Conservation (phyloP, 176 grass and related monocot genomes). For the Musa itinerans region DNA sequence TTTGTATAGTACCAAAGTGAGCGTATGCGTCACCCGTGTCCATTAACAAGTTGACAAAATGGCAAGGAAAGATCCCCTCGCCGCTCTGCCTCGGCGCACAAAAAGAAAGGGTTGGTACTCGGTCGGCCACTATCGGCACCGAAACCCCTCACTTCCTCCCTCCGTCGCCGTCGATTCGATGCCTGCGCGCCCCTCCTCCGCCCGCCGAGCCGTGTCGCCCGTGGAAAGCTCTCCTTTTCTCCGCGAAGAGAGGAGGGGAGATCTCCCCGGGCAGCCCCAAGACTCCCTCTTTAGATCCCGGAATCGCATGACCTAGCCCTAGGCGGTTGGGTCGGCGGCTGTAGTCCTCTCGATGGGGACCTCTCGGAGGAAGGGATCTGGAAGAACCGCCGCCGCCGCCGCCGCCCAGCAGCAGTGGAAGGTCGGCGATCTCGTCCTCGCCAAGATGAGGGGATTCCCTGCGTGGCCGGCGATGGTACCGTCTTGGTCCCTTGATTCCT, state of each 20-base stretch:
- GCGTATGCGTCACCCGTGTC: too few species aligned
- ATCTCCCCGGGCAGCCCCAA: not conserved
- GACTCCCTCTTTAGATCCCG: conserved; percentile 3
- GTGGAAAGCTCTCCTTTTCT: not conserved
- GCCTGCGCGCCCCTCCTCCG: not conserved
- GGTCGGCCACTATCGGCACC: not conserved
- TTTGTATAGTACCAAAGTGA: too few species aligned
- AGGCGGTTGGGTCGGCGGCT: not conserved
- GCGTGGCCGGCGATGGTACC: conserved; percentile 92
- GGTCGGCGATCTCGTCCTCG: conserved; percentile 97
- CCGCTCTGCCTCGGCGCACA: not conserved
- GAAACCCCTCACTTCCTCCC: not conserved
- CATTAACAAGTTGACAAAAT: not conserved
- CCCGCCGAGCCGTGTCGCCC: not conserved
- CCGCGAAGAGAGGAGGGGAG: conserved; percentile 1
- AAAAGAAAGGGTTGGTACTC: not conserved
- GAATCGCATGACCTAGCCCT: not conserved
- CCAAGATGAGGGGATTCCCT: conserved; percentile 96
- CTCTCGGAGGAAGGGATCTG: conserved; percentile 52
- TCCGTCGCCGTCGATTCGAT: conserved; percentile 2
- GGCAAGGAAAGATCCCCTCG: not conserved
- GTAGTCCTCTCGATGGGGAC: conserved; percentile 50
- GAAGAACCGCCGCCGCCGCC: conserved; percentile 35
- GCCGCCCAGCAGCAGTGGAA: conserved; percentile 73
- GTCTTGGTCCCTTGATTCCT: not conserved